Conservation (phyloP, 2,329 filamentous ascomycete species). For the Leptodontidium sp. region DNA sequence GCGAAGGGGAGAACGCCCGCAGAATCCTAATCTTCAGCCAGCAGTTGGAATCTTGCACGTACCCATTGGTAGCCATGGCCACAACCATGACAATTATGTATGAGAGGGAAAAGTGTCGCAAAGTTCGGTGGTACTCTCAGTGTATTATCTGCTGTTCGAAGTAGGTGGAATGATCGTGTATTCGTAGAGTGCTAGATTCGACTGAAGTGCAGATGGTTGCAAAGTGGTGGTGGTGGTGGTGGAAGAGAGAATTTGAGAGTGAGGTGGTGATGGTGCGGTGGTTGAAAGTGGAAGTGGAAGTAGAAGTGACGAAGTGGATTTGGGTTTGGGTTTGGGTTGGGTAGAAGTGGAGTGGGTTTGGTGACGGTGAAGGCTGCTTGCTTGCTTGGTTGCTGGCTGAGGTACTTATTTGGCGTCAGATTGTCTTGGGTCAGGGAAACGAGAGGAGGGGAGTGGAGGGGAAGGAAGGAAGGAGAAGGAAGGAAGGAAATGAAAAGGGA, state of each 20-base stretch:
- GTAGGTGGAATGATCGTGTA: background rate
- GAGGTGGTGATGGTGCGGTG: slow-evolving; percentile 2
- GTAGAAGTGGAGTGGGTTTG: background rate
- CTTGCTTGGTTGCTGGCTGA: background rate
- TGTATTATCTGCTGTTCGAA: slow-evolving; percentile 12
- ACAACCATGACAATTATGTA: slow-evolving; percentile 40
- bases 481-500: background rate
- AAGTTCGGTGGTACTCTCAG: slow-evolving; percentile 1
- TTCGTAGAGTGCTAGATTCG: background rate
- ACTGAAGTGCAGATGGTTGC: background rate
- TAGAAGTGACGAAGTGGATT: background rate
- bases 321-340: background rate
- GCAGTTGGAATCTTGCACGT: slow-evolving; percentile 32
- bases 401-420: background rate
- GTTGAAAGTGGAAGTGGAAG: background rate
- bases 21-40: background rate
- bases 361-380: background rate
- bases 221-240: too few species aligned
- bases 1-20: background rate
- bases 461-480: background rate
- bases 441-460: background rate
- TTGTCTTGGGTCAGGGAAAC: background rate
- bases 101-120: slow-evolving; percentile 22
- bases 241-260: background rate
- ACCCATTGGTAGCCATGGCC: slow-evolving; percentile 46